Evolutionary conservation across 2,329 filamentous ascomycete genomes (phyloP).

Genomic region (Scedosporium apiospermum): DNA sequence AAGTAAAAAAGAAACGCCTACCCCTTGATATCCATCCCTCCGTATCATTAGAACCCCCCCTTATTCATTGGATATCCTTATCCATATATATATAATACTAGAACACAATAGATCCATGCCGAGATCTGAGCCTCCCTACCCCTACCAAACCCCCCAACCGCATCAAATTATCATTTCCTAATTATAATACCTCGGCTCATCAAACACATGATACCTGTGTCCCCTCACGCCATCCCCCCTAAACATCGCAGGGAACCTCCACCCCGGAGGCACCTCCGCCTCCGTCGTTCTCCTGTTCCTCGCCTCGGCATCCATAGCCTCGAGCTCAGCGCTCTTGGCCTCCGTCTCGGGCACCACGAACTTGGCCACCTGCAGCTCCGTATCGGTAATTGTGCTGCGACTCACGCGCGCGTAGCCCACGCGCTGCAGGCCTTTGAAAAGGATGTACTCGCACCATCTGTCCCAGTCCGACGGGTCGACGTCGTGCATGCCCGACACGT

Average conservation of each 20-base stretch:
- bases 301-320: constrained; percentile 37
- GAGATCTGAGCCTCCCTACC: too few species aligned
- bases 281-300: constrained; percentile 55
- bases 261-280: constrained; percentile 62
- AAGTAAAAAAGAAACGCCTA: too few species aligned
- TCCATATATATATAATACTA: too few species aligned
- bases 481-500: constrained; percentile 84
- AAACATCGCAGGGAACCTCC: constrained; percentile 79
- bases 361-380: constrained; percentile 92
- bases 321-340: constrained; percentile 39
- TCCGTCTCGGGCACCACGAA: constrained; percentile 68
- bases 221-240: constrained; percentile 77
- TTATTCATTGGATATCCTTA: too few species aligned
- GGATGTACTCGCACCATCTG: constrained; percentile 96
- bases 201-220: constrained; percentile 90
- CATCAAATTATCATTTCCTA: constrained; percentile 10
- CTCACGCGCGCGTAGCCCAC: constrained; percentile 86
- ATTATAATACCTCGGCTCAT: constrained; percentile 70
- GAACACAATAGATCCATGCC: too few species aligned
- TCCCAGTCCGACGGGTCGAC: constrained; percentile 93
- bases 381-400: constrained; percentile 88
- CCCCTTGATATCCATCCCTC: too few species aligned
- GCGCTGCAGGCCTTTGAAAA: constrained; percentile 81
- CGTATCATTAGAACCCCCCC: too few species aligned
- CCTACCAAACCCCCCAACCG: background rate